Evolutionary conservation across 176 grass and related monocot species (phyloP).

Genomic region (Triticum monococcum): DNA sequence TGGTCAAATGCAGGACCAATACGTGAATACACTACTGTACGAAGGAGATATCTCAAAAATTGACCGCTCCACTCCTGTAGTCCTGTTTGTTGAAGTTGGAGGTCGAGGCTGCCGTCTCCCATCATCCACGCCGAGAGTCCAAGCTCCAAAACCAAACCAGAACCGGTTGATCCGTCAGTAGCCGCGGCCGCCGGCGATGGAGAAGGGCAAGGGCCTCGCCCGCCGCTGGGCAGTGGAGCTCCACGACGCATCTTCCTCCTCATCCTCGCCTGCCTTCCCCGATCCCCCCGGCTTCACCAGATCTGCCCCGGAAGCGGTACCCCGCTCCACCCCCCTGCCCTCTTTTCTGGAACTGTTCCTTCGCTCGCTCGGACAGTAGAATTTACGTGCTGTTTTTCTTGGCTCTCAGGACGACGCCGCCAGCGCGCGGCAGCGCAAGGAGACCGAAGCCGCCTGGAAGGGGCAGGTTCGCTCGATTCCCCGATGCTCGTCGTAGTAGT

Average conservation of each 20-base stretch:
- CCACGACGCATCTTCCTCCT: constrained; percentile 54
- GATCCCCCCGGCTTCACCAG: constrained; percentile 80
- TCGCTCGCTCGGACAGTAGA: background rate
- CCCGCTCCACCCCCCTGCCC: background rate
- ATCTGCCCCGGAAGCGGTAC: constrained; percentile 68
- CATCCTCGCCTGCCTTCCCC: constrained; percentile 42
- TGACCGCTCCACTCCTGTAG: background rate
- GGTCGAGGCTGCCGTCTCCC: background rate
- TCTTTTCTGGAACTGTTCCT: background rate
- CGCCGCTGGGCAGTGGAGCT: constrained; percentile 93
- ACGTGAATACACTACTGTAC: background rate
- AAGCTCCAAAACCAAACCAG: background rate
- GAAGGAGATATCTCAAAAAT: background rate
- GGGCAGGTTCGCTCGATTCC: constrained; percentile 52
- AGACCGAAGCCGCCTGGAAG: constrained; percentile 84
- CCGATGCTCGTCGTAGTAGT: background rate
- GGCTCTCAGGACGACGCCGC: constrained; percentile 64
- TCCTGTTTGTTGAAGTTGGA: background rate
- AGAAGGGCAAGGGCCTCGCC: constrained; percentile 89
- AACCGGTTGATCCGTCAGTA: background rate
- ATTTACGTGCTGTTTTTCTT: background rate
- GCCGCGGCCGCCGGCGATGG: constrained; percentile 49
- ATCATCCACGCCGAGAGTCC: background rate
- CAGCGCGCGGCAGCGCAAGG: constrained; percentile 83
- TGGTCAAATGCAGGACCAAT: background rate